Percentiles rank a stretch among this genome's conserved stretches.
Conservation (phyloP, 208 protist genomes). For the Trypanosoma lewisi region DNA sequence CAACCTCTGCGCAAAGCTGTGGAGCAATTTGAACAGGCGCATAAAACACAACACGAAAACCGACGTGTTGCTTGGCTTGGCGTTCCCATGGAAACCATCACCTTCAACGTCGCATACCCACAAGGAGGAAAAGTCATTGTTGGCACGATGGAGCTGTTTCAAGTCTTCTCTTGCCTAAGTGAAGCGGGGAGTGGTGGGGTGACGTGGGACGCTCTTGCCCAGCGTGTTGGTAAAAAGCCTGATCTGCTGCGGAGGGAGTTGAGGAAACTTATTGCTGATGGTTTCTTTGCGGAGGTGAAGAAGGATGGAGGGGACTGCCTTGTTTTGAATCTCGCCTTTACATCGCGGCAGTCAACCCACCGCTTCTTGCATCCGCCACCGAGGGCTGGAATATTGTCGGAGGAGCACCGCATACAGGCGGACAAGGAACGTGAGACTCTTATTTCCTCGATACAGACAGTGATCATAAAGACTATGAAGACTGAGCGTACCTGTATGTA, state of each 20-base stretch:
- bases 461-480: slow-evolving; percentile 52
- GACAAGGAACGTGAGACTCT: slow-evolving; percentile 16
- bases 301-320: slow-evolving; percentile 23
- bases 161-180: slow-evolving; percentile 5
- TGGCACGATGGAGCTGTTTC: slow-evolving; percentile 15
- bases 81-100: slow-evolving; percentile 15
- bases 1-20: background rate
- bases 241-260: slow-evolving; percentile 13
- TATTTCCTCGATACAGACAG: slow-evolving; percentile 23
- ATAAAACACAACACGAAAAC: slow-evolving; percentile 3
- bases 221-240: background rate
- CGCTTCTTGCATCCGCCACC: slow-evolving; percentile 10
- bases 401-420: slow-evolving; percentile 9
- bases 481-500: slow-evolving; percentile 25
- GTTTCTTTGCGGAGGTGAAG: slow-evolving; percentile 18
- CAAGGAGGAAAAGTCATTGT: slow-evolving; percentile 8
- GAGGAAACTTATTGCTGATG: slow-evolving; percentile 11
- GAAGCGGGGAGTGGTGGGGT: background rate
- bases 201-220: slow-evolving; percentile 5
- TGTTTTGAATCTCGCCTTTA: slow-evolving; percentile 27
- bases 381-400: slow-evolving; percentile 3
- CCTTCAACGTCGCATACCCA: slow-evolving; percentile 20
- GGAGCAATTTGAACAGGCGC: slow-evolving; percentile 8
- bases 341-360: slow-evolving; percentile 26
- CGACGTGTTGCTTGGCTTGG: slow-evolving; percentile 21